These are phyloP conservation scores for Limnanthes douglasii DNA, from an alignment of 345 rosid species.

Conservation along the genomic window DNA sequence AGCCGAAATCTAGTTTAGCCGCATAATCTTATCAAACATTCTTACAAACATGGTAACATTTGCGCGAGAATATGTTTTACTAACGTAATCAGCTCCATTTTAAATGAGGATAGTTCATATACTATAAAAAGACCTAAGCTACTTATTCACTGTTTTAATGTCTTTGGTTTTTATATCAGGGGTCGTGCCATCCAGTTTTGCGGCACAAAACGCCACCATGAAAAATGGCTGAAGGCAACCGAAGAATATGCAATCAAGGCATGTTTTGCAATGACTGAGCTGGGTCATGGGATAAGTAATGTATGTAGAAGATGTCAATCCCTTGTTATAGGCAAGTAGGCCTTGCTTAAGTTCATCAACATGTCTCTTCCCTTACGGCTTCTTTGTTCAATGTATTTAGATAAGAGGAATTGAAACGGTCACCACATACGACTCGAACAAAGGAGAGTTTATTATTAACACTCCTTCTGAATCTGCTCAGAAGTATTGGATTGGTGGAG, in stretches of 20 bases:
- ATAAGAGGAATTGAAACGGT: constrained; percentile 91
- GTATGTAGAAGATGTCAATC: constrained; percentile 23
- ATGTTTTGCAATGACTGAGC: constrained; percentile 92
- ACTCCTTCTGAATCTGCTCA: constrained; percentile 98
- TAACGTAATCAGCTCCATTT: too few relatives aligned
- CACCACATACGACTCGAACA: constrained; percentile 55
- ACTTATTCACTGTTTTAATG: too few relatives aligned
- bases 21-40: too few relatives aligned
- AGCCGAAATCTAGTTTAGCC: too few relatives aligned
- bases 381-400: constrained; percentile 17
- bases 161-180: too few relatives aligned
- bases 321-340: not conserved
- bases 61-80: too few relatives aligned
- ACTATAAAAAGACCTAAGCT: too few relatives aligned
- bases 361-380: not conserved
- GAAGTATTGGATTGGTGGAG: constrained; percentile 98
- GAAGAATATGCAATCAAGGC: constrained; percentile 62
- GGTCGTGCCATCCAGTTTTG: constrained; percentile 73
- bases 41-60: too few relatives aligned
- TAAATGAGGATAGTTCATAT: too few relatives aligned
- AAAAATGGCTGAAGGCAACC: constrained; percentile 67
- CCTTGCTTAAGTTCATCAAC: too few relatives aligned
- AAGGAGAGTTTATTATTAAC: constrained; percentile 66
- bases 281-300: constrained; percentile 99
- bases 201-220: constrained; percentile 82